Conservation (phyloP, 495 filamentous ascomycete species). For the Podospora didyma region DNA sequence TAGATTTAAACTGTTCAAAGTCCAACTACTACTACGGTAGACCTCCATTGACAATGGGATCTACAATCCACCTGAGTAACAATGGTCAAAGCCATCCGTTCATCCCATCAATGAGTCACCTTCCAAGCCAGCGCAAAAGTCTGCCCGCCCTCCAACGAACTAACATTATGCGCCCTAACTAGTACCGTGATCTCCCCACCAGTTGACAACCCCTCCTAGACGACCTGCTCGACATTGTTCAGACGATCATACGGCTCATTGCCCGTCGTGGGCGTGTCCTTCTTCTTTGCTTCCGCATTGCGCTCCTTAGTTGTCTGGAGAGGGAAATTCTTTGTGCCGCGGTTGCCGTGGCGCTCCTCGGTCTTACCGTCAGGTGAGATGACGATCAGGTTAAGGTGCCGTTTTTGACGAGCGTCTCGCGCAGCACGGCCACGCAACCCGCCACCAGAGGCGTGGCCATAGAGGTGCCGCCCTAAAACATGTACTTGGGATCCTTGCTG, state of each 20-base stretch:
- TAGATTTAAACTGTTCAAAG: too few relatives aligned
- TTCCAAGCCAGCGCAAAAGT: neutral
- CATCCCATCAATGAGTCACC: too few relatives aligned
- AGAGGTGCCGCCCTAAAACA: conserved; percentile 1
- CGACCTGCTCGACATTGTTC: conserved; percentile 5
- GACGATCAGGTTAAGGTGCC: conserved; percentile 2
- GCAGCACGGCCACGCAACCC: neutral
- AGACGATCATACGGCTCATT: neutral
- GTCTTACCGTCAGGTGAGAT: neutral
- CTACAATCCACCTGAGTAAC: too few relatives aligned
- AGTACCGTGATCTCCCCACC: neutral
- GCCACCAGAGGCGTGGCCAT: conserved; percentile 10
- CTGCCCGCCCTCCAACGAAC: neutral
- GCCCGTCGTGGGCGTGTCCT: neutral
- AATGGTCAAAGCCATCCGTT: too few relatives aligned
- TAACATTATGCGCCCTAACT: neutral
- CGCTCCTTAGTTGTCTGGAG: neutral
- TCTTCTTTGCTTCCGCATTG: neutral
- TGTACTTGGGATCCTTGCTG: neutral
- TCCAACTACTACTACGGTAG: too few relatives aligned
- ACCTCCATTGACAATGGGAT: too few relatives aligned
- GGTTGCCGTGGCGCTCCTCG: conserved; percentile 1
- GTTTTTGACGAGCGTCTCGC: conserved; percentile 5
- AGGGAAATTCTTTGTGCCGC: neutral
- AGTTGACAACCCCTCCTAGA: neutral